These are phyloP conservation scores for Suillus brevipes DNA, from an alignment of 768 basidiomycete species.

Conservation along the genomic window DNA sequence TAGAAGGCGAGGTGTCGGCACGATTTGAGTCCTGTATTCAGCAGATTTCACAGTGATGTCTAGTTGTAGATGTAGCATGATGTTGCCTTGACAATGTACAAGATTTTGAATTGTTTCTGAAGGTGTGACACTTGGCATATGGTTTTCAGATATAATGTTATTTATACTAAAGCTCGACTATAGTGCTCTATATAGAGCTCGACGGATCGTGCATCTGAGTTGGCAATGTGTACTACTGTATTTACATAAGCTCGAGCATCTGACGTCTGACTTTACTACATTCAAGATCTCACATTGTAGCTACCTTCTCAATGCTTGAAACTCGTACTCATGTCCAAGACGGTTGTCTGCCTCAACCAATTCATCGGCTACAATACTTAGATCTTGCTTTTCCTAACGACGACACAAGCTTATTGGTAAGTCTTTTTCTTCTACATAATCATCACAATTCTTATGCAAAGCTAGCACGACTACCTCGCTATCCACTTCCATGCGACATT, in stretches of 20 bases:
- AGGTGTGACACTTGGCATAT: no score
- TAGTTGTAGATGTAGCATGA: background rate
- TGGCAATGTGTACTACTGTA: no score
- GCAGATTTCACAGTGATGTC: background rate
- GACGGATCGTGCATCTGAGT: background rate
- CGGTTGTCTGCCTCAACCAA: background rate
- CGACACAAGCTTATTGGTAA: background rate
- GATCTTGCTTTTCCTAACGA: background rate
- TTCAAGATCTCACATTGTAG: no score
- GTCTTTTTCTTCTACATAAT: background rate
- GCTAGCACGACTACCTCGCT: background rate
- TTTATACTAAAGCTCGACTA: no score
- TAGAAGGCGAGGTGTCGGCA: background rate
- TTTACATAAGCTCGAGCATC: no score
- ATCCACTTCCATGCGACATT: background rate
- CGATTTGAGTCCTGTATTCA: background rate
- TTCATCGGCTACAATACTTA: background rate
- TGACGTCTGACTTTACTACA: no score
- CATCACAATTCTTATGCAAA: background rate
- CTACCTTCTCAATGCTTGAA: background rate
- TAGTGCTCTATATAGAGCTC: no score
- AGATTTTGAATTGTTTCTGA: background rate
- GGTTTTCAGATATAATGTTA: no score
- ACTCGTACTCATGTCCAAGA: background rate
- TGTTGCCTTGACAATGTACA: background rate